These are phyloP conservation scores for Lichtheimia corymbifera DNA, from an alignment of 371 early-diverging fungal genomes.

Conservation along the genomic window DNA sequence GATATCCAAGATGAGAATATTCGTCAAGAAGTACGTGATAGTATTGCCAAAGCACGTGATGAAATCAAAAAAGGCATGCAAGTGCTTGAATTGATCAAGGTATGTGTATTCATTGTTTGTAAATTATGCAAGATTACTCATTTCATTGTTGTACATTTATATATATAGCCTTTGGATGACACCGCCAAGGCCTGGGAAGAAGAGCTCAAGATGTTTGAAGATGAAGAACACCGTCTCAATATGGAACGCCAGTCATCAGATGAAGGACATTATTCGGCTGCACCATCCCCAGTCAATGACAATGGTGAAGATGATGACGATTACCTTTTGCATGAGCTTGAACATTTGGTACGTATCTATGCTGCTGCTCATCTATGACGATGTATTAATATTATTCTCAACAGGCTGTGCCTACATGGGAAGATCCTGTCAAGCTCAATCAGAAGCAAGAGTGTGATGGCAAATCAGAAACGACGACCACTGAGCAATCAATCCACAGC, in stretches of 20 bases:
- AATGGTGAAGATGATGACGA: neutral
- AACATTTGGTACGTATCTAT: constrained; percentile 21
- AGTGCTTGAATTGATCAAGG: constrained; percentile 50
- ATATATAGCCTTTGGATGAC: constrained; percentile 33
- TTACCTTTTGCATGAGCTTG: constrained; percentile 37
- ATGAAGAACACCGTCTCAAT: constrained; percentile 30
- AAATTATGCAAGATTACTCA: no score
- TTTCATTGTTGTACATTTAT: neutral
- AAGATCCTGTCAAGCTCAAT: constrained; percentile 19
- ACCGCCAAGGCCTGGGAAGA: constrained; percentile 47
- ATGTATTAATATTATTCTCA: no score
- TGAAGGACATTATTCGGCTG: constrained; percentile 42
- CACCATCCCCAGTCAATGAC: constrained; percentile 34
- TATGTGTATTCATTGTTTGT: neutral
- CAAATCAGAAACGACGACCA: constrained; percentile 4
- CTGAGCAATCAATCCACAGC: constrained; percentile 8
- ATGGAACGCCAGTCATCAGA: constrained; percentile 32
- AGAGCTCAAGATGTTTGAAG: constrained; percentile 40
- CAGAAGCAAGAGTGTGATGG: constrained; percentile 1
- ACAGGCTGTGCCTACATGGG: constrained; percentile 47
- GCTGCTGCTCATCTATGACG: neutral
- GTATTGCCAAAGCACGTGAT: constrained; percentile 63
- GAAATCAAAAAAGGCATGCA: constrained; percentile 61
- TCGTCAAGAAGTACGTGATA: constrained; percentile 47
- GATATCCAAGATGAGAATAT: constrained; percentile 33